Conservation (phyloP, 129 eudicot genomes). For the Logfia minima region DNA sequence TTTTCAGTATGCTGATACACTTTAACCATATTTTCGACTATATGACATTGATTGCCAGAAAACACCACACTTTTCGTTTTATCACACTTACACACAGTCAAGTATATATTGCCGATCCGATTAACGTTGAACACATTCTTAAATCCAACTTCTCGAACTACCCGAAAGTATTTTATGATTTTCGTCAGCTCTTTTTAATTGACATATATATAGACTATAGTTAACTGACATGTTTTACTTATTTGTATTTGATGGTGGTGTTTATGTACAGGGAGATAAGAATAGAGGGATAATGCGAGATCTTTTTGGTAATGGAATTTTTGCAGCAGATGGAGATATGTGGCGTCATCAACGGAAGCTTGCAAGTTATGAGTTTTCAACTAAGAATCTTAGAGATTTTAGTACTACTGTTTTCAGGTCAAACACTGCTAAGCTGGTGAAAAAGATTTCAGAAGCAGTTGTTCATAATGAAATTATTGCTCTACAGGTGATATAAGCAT, state of each 20-base stretch:
- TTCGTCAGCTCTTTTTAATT: not conserved
- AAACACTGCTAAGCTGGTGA: not conserved
- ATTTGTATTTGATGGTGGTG: not conserved
- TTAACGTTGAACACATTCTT: conserved; percentile 7
- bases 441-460: not conserved
- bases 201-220: not conserved
- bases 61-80: conserved; percentile 1
- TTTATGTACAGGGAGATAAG: not conserved
- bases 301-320: not conserved
- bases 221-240: not conserved
- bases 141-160: not conserved
- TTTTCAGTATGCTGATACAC: not conserved
- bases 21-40: not conserved
- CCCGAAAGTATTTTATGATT: not conserved
- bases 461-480: not conserved
- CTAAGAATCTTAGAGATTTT: not conserved
- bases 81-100: not conserved
- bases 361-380: not conserved
- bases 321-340: not conserved
- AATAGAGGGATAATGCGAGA: not conserved
- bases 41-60: not conserved
- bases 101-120: conserved; percentile 6
- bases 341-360: not conserved
- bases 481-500: not conserved
- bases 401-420: not conserved